Conservation (phyloP, 345 rosid species). For the Arabidopsis suecica region DNA sequence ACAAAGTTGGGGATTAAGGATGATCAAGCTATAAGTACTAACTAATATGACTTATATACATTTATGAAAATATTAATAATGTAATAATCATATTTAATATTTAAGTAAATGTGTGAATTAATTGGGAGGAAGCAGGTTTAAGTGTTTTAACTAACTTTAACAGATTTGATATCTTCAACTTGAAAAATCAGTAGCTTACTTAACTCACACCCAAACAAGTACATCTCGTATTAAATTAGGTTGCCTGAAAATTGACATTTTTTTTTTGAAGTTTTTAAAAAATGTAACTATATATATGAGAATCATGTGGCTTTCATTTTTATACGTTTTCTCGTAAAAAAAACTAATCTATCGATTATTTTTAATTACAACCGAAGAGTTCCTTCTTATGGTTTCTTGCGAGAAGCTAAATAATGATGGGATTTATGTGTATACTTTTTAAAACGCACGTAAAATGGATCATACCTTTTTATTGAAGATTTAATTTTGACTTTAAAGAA, state of each 20-base stretch:
- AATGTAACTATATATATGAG: too few relatives aligned
- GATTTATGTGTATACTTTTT: neutral
- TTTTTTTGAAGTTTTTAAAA: too few relatives aligned
- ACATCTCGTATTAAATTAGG: slow-evolving; percentile 32
- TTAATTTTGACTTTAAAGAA: too few relatives aligned
- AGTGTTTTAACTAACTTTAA: slow-evolving; percentile 12
- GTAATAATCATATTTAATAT: neutral
- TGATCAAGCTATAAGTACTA: neutral
- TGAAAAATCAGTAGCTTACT: slow-evolving; percentile 7
- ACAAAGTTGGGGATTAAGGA: neutral
- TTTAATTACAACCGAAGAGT: neutral
- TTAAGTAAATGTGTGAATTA: neutral
- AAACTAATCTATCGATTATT: neutral
- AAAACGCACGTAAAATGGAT: neutral
- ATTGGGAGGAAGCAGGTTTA: slow-evolving; percentile 17
- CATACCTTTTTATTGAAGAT: too few relatives aligned
- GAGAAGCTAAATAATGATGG: neutral
- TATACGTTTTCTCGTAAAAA: neutral
- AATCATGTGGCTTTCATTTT: slow-evolving; percentile 11
- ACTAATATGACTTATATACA: neutral
- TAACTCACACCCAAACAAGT: slow-evolving; percentile 23
- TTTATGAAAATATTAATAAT: neutral
- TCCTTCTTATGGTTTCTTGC: neutral
- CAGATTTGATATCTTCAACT: slow-evolving; percentile 9
- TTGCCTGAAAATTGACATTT: slow-evolving; percentile 39